Evolutionary conservation across 1,284 basidiomycete species (phyloP).

Genomic region (Apiotrichum domesticum): DNA sequence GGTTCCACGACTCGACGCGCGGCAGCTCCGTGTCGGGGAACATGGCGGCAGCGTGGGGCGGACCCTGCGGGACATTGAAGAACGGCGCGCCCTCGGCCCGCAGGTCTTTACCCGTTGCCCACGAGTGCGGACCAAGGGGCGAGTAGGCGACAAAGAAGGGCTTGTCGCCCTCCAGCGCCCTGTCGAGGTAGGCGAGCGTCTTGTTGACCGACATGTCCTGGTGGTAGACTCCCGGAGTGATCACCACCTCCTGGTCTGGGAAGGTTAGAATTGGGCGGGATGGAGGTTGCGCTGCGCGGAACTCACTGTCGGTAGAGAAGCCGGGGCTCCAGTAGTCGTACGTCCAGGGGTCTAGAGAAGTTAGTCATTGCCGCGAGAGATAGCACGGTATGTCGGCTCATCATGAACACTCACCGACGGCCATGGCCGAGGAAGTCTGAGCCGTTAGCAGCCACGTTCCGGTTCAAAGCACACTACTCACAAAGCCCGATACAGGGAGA

Average conservation of each 20-base stretch:
- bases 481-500: slow-evolving; percentile 19
- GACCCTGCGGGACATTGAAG: slow-evolving; percentile 12
- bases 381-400: no score
- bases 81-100: background rate
- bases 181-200: slow-evolving; percentile 23
- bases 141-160: slow-evolving; percentile 34
- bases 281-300: no score
- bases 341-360: slow-evolving; percentile 29
- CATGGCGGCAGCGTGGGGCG: slow-evolving; percentile 24
- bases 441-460: slow-evolving; percentile 2
- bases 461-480: background rate
- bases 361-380: no score
- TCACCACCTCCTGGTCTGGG: no score
- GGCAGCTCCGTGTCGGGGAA: slow-evolving; percentile 24
- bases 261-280: no score
- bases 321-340: slow-evolving; percentile 33
- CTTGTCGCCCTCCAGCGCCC: slow-evolving; percentile 13
- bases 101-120: background rate
- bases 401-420: slow-evolving; percentile 12
- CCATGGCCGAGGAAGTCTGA: slow-evolving; percentile 22
- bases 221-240: slow-evolving; percentile 23
- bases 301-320: slow-evolving; percentile 18
- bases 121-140: slow-evolving; percentile 3
- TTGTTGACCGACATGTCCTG: slow-evolving; percentile 30
- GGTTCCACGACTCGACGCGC: slow-evolving; percentile 25